Conservation (phyloP, 1,284 basidiomycete species). For the Ganoderma meredithae region DNA sequence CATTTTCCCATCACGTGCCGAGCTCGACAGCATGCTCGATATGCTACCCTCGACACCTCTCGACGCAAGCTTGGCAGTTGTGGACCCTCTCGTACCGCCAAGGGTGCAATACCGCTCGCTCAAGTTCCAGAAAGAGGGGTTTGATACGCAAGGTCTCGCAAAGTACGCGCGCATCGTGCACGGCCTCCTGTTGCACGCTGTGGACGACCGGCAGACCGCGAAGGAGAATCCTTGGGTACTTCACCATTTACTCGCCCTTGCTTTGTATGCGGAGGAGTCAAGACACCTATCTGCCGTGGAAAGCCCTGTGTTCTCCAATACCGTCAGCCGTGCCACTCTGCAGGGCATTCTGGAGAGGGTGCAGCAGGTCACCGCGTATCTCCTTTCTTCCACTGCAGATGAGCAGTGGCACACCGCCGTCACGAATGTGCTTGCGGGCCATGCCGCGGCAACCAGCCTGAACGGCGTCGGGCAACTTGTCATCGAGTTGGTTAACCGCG, state of each 20-base stretch:
- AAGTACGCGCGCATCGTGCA: constrained; percentile 71
- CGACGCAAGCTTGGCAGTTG: constrained; percentile 66
- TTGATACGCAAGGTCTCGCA: constrained; percentile 60
- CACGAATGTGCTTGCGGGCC: constrained; percentile 45
- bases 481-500: constrained; percentile 47
- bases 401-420: constrained; percentile 61
- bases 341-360: constrained; percentile 56
- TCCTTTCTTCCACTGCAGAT: constrained; percentile 60
- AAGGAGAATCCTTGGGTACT: constrained; percentile 68
- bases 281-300: constrained; percentile 56
- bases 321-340: constrained; percentile 49
- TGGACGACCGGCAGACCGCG: constrained; percentile 68
- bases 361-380: constrained; percentile 73
- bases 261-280: constrained; percentile 63
- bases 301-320: constrained; percentile 57
- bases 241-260: constrained; percentile 67
- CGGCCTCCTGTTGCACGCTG: constrained; percentile 67
- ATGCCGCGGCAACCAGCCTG: constrained; percentile 33
- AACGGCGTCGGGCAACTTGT: constrained; percentile 51
- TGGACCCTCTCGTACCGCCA: constrained; percentile 68
- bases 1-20: constrained; percentile 58
- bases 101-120: constrained; percentile 38
- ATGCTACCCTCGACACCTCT: constrained; percentile 55
- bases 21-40: constrained; percentile 58
- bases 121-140: constrained; percentile 28